Conservation (phyloP, 2,329 filamentous ascomycete species). For the Fusarium sp. region DNA sequence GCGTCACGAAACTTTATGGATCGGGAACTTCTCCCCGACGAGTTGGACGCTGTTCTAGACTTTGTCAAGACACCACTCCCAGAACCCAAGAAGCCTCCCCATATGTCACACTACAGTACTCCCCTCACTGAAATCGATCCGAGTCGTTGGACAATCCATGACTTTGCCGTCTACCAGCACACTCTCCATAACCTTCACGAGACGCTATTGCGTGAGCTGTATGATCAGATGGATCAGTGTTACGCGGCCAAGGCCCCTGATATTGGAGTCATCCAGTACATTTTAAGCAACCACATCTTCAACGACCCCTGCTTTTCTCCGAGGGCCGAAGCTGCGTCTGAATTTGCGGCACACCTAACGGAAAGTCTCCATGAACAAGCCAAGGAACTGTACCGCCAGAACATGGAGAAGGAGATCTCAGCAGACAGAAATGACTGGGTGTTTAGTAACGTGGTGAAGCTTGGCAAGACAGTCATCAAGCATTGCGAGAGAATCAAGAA, state of each 20-base stretch:
- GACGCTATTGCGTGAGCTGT: slow-evolving; percentile 85
- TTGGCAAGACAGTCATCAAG: slow-evolving; percentile 87
- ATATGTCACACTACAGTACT: slow-evolving; percentile 63
- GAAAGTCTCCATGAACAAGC: slow-evolving; percentile 80
- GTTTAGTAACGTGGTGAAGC: slow-evolving; percentile 88
- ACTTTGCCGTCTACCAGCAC: slow-evolving; percentile 78
- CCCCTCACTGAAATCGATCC: slow-evolving; percentile 67
- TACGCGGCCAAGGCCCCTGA: slow-evolving; percentile 90
- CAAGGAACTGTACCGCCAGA: slow-evolving; percentile 80
- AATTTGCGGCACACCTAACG: slow-evolving; percentile 79
- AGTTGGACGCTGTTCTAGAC: slow-evolving; percentile 85
- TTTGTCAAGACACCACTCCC: slow-evolving; percentile 79
- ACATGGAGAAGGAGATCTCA: slow-evolving; percentile 84
- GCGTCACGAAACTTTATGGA: slow-evolving; percentile 87
- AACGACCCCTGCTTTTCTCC: slow-evolving; percentile 80
- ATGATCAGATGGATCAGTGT: slow-evolving; percentile 85
- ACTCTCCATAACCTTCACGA: slow-evolving; percentile 82
- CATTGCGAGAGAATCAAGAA: slow-evolving; percentile 92
- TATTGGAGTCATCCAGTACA: slow-evolving; percentile 81
- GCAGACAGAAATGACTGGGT: slow-evolving; percentile 87
- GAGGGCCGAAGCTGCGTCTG: slow-evolving; percentile 74
- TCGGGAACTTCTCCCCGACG: slow-evolving; percentile 82
- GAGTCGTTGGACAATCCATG: slow-evolving; percentile 75
- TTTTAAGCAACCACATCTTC: slow-evolving; percentile 86
- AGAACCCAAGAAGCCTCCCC: slow-evolving; percentile 72